These are phyloP conservation scores for Arabidopsis suecica DNA, from an alignment of 345 rosid species.

Conservation along the genomic window DNA sequence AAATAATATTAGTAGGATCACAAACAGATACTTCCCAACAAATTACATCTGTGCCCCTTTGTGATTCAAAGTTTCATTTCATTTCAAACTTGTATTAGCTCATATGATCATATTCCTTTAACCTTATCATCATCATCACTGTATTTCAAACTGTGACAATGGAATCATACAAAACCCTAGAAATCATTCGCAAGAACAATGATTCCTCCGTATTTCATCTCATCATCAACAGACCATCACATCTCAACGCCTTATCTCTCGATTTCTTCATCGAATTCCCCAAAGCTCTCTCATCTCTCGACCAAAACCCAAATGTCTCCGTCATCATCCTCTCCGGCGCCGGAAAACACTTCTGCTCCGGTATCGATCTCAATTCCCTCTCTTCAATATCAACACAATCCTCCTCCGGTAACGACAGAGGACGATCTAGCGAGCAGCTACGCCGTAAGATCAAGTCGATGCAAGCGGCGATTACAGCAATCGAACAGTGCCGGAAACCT, in stretches of 20 bases:
- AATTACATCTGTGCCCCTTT: too few relatives aligned
- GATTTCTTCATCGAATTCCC: conserved; percentile 80
- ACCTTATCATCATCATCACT: not conserved
- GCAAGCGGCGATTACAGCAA: conserved; percentile 77
- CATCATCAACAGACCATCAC: conserved; percentile 64
- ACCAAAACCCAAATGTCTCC: conserved; percentile 60
- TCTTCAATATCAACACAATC: conserved; percentile 27
- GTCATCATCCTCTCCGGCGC: conserved; percentile 66
- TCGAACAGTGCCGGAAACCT: conserved; percentile 84
- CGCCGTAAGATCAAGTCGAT: conserved; percentile 62
- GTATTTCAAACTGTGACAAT: not conserved
- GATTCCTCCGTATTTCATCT: conserved; percentile 60
- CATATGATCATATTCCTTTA: not conserved
- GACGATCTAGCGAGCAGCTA: conserved; percentile 56
- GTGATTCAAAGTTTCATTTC: not conserved
- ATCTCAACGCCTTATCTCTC: conserved; percentile 64
- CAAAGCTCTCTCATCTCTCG: conserved; percentile 61
- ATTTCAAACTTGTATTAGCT: not conserved
- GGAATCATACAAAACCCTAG: conserved; percentile 59
- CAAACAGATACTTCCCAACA: too few relatives aligned
- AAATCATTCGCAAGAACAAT: conserved; percentile 48
- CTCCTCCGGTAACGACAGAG: conserved; percentile 48
- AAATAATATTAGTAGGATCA: too few relatives aligned
- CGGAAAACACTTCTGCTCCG: conserved; percentile 83
- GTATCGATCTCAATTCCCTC: conserved; percentile 67